Conservation (phyloP, 495 filamentous ascomycete species). For the Podospora conica region DNA sequence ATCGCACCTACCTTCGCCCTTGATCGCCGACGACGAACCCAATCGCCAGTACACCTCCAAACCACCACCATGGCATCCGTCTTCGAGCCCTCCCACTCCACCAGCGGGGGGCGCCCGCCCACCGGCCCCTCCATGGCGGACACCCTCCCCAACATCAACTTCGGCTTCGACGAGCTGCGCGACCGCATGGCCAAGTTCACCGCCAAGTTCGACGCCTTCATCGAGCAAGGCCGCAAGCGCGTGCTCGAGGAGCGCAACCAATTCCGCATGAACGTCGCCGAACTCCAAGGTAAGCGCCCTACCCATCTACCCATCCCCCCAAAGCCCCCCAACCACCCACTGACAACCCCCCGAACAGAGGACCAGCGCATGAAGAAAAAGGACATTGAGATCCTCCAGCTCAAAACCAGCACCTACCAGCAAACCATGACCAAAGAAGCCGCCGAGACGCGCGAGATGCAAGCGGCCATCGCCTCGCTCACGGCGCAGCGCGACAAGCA, state of each 20-base stretch:
- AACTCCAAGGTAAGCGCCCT: slow-evolving; percentile 66
- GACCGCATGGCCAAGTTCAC: slow-evolving; percentile 94
- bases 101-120: slow-evolving; percentile 64
- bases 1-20: not conserved
- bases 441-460: slow-evolving; percentile 83
- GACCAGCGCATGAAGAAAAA: slow-evolving; percentile 82
- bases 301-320: not conserved
- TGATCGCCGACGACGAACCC: slow-evolving; percentile 3
- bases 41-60: not conserved
- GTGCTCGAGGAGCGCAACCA: slow-evolving; percentile 90
- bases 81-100: slow-evolving; percentile 73
- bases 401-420: slow-evolving; percentile 69
- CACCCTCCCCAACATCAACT: slow-evolving; percentile 82
- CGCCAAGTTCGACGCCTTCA: slow-evolving; percentile 84
- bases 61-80: slow-evolving; percentile 52
- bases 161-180: slow-evolving; percentile 93
- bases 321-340: not conserved
- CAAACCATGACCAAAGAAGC: slow-evolving; percentile 81
- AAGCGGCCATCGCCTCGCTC: slow-evolving; percentile 68
- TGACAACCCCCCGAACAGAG: slow-evolving; percentile 49
- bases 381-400: slow-evolving; percentile 75
- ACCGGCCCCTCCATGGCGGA: slow-evolving; percentile 58
- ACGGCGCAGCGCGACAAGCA: slow-evolving; percentile 69
- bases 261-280: slow-evolving; percentile 82
- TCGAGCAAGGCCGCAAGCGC: slow-evolving; percentile 79